These are phyloP conservation scores for Solanum hybrid DNA, from an alignment of 305 asterid species.

Conservation along the genomic window DNA sequence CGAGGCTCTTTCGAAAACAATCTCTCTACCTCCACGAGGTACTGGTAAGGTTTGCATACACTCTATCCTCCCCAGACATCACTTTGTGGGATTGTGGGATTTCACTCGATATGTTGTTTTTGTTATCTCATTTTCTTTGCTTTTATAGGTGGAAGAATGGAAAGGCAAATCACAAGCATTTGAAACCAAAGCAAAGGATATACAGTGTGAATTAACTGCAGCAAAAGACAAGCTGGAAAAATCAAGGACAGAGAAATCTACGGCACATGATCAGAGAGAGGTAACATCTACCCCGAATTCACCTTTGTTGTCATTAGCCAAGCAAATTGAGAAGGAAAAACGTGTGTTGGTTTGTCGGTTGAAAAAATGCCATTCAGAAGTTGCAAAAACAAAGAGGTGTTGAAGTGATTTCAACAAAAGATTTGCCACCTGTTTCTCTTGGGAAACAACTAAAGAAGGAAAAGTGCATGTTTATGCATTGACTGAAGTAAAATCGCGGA, in stretches of 20 bases:
- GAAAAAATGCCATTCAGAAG: constrained; percentile 10
- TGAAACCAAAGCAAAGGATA: constrained; percentile 35
- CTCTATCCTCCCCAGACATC: neutral
- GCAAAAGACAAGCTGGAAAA: constrained; percentile 27
- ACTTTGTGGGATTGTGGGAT: neutral
- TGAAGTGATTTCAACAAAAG: constrained; percentile 2
- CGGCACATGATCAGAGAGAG: neutral
- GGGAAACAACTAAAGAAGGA: constrained; percentile 64
- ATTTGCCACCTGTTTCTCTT: constrained; percentile 34
- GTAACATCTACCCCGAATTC: neutral
- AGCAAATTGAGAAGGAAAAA: constrained; percentile 34
- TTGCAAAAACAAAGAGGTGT: constrained; percentile 3
- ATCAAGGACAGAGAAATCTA: constrained; percentile 6
- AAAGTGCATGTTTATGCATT: constrained; percentile 34
- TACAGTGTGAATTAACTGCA: constrained; percentile 21
- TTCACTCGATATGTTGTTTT: neutral
- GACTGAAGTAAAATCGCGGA: constrained; percentile 21
- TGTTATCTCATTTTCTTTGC: neutral
- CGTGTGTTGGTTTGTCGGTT: neutral
- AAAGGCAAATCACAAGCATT: constrained; percentile 36
- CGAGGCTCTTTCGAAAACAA: no score
- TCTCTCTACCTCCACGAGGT: no score
- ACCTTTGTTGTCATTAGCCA: constrained; percentile 19
- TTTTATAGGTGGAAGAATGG: constrained; percentile 59
- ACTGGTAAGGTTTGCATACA: no score